These are phyloP conservation scores for Xylaria flabelliformis DNA, from an alignment of 495 filamentous ascomycete genomes.

Conservation along the genomic window DNA sequence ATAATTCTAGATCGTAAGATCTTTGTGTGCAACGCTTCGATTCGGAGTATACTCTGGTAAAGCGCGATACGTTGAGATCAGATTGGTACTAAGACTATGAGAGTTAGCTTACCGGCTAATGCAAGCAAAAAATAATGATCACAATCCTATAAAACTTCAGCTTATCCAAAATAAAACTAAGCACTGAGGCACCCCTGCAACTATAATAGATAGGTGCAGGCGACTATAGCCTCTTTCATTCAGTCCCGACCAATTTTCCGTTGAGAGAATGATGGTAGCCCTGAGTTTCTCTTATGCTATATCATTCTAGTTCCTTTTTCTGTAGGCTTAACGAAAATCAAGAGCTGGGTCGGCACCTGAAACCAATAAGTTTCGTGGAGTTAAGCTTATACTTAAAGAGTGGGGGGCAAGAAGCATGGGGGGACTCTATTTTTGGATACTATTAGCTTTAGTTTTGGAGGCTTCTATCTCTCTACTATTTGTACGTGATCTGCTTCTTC, in stretches of 20 bases:
- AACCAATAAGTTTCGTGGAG: background rate
- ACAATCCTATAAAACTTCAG: background rate
- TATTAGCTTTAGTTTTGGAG: background rate
- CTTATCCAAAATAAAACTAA: background rate
- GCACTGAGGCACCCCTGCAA: background rate
- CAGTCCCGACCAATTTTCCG: background rate
- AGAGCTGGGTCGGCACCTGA: background rate
- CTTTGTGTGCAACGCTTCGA: background rate
- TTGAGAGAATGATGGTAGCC: background rate
- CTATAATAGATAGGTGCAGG: background rate
- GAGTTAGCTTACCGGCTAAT: background rate
- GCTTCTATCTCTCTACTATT: background rate
- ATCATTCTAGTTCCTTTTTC: background rate
- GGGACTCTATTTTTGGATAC: background rate
- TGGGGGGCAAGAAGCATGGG: background rate
- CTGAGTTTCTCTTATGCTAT: background rate
- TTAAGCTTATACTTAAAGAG: background rate
- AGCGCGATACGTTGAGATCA: background rate
- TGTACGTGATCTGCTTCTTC: background rate
- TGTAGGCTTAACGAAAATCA: background rate
- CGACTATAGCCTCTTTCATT: background rate
- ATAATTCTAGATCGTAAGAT: background rate
- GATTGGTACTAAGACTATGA: background rate
- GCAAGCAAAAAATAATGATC: background rate
- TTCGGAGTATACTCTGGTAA: background rate